Base-by-base conservation (phyloP, 305 asterid species). In the Withania somnifera region DNA sequence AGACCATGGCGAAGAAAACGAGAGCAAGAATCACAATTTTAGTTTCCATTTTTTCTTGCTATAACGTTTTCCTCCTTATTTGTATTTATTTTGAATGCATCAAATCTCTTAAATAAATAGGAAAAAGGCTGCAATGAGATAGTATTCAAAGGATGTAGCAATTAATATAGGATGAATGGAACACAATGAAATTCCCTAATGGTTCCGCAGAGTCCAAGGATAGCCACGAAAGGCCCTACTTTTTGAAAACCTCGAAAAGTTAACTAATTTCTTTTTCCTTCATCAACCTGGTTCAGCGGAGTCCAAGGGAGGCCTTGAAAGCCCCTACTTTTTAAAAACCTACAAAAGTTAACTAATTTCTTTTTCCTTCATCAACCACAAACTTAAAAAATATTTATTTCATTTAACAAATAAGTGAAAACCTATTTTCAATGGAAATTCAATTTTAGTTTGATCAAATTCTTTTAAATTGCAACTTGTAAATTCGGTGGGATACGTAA, bases 1-100 rank as follows among this genome's bases (percentile, higher is more conserved):
- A 88, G 61, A 85, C 73, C 38, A 85, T 56, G 81, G 91, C 87
- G 56, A 91, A 85, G 81, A 91, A 83, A 81, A 89, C 17, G 26
- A 91, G 84, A 63, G 90, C 91, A 84, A 91, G 36, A 78, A 82
- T 64, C 56, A 87, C 20, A 4, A 73, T 63, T 40, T 89, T 86
- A 15, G 85, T 84, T 76, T 86, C 92, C 94, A 92, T 91, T 40
- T 78, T 58, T 47, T 77, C 30, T 50, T 51, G 28, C 56, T 83
- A 51, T 9, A 7, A n/a, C 45, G 24, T n/a, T 34, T 76, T 75
- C 42, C 8, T 36, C 42, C 9, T 20, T 60, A n/a, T 19, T 11
- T 15, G 32, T 77, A 20, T 77, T 51, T 30, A 47, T 10, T 4
- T 1, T 50, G 54, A 64, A 53, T 66, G 86, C 83, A 85, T 60